Conservation (phyloP, 2,329 filamentous ascomycete genomes). For the Xylariaceae sp. region DNA sequence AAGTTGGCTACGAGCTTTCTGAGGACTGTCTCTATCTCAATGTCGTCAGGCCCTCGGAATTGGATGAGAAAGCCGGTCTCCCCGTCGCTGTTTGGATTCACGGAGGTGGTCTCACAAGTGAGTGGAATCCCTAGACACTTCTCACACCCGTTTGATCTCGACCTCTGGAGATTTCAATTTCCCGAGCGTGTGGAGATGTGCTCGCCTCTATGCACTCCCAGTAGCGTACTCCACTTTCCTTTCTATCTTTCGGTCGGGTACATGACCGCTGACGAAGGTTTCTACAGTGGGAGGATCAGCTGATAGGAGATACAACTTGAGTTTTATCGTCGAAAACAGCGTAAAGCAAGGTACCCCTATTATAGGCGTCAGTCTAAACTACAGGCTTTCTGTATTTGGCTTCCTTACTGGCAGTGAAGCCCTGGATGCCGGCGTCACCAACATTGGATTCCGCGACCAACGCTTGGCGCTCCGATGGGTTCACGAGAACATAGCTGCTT, state of each 20-base stretch:
- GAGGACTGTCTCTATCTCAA: constrained; percentile 44
- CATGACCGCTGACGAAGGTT: background rate
- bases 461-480: constrained; percentile 53
- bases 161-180: too few relatives aligned
- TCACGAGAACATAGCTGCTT: constrained; percentile 42
- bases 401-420: constrained; percentile 53
- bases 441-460: constrained; percentile 56
- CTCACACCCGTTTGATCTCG: too few relatives aligned
- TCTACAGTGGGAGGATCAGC: constrained; percentile 32
- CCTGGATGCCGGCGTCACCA: constrained; percentile 49
- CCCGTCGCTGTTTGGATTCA: constrained; percentile 68
- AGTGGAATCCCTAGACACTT: background rate
- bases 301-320: constrained; percentile 64
- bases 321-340: constrained; percentile 60
- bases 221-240: background rate
- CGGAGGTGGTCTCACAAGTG: constrained; percentile 43
- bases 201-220: background rate
- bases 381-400: constrained; percentile 54
- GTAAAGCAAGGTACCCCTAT: constrained; percentile 53
- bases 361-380: constrained; percentile 56
- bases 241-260: background rate
- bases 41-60: constrained; percentile 37
- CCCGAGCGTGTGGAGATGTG: too few relatives aligned
- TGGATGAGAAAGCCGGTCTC: constrained; percentile 27
- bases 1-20: constrained; percentile 26